Percentiles rank a stretch among this genome's conserved stretches.
Evolutionary conservation across 805 yeast species (phyloP).

Genomic region (Diddensiella santjacobensis): DNA sequence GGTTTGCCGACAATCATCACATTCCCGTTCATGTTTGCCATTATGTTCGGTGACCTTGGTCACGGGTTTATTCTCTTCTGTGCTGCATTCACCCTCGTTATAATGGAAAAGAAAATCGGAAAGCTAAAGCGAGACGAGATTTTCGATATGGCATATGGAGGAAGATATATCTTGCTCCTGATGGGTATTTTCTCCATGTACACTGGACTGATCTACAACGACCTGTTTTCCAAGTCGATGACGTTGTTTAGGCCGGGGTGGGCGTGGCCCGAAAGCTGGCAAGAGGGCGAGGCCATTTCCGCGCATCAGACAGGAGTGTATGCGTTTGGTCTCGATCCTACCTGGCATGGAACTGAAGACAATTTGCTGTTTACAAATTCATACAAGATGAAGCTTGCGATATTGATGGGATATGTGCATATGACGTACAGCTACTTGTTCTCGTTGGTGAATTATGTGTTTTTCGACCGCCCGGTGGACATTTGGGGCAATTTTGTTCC

Average conservation of each 20-base stretch:
- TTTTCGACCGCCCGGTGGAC: conserved; percentile 70
- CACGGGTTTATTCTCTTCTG: conserved; percentile 83
- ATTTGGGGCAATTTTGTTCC: conserved; percentile 92
- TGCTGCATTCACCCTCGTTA: conserved; percentile 66
- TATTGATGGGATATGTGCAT: conserved; percentile 89
- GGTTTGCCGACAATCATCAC: conserved; percentile 93
- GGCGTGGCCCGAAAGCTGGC: conserved; percentile 81
- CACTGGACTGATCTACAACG: conserved; percentile 92
- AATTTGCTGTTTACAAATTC: conserved; percentile 87
- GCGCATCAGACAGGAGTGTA: conserved; percentile 70
- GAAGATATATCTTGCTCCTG: conserved; percentile 82
- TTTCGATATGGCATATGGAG: conserved; percentile 92
- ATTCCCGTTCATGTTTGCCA: conserved; percentile 97
- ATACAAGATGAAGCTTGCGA: conserved; percentile 94
- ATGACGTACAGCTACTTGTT: conserved; percentile 88
- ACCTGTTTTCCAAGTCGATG: conserved; percentile 87
- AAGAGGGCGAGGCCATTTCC: conserved; percentile 62
- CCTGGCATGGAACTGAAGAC: conserved; percentile 98
- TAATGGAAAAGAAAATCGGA: conserved; percentile 68
- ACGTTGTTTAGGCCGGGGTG: conserved; percentile 85
- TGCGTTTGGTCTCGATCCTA: conserved; percentile 82
- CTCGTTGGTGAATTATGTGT: conserved; percentile 73
- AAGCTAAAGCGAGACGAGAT: conserved; percentile 81
- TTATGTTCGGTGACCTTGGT: conserved; percentile 98
- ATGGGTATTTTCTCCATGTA: conserved; percentile 97